These are phyloP conservation scores for Croton laevigatus DNA, from an alignment of 441 rosid genomes.

Conservation along the genomic window DNA sequence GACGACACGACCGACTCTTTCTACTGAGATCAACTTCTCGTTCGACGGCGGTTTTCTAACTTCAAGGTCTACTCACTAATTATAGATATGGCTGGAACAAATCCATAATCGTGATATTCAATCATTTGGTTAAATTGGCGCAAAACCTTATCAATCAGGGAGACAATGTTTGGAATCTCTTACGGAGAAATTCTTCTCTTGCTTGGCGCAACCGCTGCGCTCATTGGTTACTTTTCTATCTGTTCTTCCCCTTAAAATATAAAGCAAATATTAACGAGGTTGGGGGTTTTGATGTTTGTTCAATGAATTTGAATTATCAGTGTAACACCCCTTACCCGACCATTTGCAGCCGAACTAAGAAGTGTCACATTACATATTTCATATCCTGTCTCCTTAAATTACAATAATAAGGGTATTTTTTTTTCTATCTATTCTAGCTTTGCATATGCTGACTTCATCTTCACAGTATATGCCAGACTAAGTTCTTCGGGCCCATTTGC, in stretches of 20 bases:
- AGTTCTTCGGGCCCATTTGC: no score
- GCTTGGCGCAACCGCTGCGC: slow-evolving; percentile 72
- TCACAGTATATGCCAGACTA: no score
- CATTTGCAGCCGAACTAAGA: no score
- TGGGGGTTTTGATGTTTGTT: neutral
- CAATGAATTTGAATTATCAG: neutral
- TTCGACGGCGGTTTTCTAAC: neutral
- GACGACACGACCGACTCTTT: no score
- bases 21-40: no score
- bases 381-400: no score
- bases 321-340: no score
- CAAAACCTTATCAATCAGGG: neutral
- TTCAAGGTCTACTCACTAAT: neutral
- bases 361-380: no score
- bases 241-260: neutral
- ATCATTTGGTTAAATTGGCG: neutral
- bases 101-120: neutral
- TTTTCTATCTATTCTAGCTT: no score
- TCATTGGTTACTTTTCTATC: slow-evolving; percentile 47
- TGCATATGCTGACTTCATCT: no score
- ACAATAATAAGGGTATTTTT: no score
- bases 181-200: slow-evolving; percentile 73
- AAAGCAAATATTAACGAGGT: neutral
- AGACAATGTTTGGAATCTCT: slow-evolving; percentile 67
- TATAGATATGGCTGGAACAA: no score